Base-by-base conservation (phyloP, 2,329 filamentous ascomycete species). In the Fusarium sp. region DNA sequence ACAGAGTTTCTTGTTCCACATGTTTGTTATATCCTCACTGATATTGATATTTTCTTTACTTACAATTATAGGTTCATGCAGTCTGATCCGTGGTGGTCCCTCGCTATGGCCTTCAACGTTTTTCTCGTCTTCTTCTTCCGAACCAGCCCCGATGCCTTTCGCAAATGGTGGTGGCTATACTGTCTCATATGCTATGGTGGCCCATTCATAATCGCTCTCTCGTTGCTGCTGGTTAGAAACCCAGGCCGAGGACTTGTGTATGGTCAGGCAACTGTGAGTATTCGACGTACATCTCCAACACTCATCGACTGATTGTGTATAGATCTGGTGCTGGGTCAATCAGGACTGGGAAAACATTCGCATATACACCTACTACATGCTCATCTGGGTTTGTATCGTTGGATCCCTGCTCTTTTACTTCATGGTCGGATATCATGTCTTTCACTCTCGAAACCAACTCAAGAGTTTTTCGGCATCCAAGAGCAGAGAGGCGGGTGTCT, bases 71-170 rank as follows among this genome's bases (percentile, higher is more conserved):
- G 89, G 87, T 93, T 93, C 77, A 91, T 92, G 87, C 89, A 91
- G 70, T 90, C 90, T 5, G 90, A 93, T 78, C 88, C 90, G 0
- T 85, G 91, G 80, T 93, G 90, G 91, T 91, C 91, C 0, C 86
- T 93, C 58, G 90, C 90, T 68, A 95, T 96, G 92, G 91, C 92
- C 3, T 83, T 90, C 75, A 96, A 95, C 74, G 92, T 95, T 67
- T 92, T 91, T 73, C 84, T 94, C 56, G 86, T 89, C 63, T 89
- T 89, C 76, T 89, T 88, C 78, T 85, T 84, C 70, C 82, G 84
- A n/a, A 83, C 84, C 51, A 87, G 83, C 50, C 86, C 86, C 0
- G 90, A 89, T 7, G 89, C 91, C 56, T 93, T 93, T 74, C 85
- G 86, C n/a, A 85, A 86, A 50, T 91, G 91, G 77, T 86, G 90